Evolutionary conservation across 257 asterid genomes (phyloP), one percentile per base, ranked within the genome.

Genomic region (Coffea eugenioides): DNA sequence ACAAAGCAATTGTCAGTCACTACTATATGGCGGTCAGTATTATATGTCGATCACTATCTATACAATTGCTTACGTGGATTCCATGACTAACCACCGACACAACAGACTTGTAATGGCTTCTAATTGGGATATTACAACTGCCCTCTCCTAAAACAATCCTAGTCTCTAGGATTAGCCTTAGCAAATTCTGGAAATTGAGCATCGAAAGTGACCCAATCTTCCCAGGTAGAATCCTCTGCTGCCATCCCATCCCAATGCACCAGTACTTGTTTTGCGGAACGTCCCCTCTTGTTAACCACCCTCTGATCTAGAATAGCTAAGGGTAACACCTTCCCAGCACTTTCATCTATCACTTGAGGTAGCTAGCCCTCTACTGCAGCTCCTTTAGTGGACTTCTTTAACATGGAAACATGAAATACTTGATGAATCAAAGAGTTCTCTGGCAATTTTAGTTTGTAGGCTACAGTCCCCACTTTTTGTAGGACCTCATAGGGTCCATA

Each of bases 331-430:
- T 59, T 21, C 0, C 20, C 1, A 0, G 1, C 7, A 2, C 66
- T 3, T 5, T 59, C n/a, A 3, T 20, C 12, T 5, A 8, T 59
- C 0, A 59, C 11, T 0, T 59, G 11, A 5, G 66, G 66, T 21
- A 59, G 6, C 0, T 3, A 1, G 0, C 9, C 1, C 11, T 8
- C 23, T 0, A 21, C 8, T 5, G 0, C 12, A 0, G 5, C 11
- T 23, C 31, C 12, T 5, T 59, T 23, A 20, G 65, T 21, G 2
- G 25, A 67, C 3, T 31, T 31, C n/a, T 56, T 78, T 4, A 68
- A 14, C 27, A 51, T 1, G 0, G 52, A 46, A 0, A 77, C 75
- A 27, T 77, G 81, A 8, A 77, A 77, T 0, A 68, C 34, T 0
- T 54, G 81, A 16, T 78, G 56, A 2, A 51, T 34, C 3, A 12